Conservation (phyloP, 148 eudicot species). For the Oxyria digyna region DNA sequence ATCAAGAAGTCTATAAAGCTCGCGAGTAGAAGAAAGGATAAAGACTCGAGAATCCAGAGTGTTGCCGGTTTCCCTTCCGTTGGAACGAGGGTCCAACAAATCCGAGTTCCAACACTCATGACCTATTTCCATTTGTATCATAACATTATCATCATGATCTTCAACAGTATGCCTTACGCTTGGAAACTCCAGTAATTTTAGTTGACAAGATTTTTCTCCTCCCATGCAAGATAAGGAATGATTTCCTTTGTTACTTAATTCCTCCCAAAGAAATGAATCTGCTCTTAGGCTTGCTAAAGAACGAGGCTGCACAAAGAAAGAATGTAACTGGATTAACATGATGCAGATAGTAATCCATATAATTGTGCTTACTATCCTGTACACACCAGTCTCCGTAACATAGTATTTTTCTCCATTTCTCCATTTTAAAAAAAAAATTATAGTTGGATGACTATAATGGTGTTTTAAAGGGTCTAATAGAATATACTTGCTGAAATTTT, state of each 20-base stretch:
- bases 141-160: conserved; percentile 5
- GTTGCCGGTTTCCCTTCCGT: too few relatives aligned
- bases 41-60: too few relatives aligned
- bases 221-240: conserved; percentile 15
- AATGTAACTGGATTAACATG: conserved; percentile 2
- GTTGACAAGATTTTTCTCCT: conserved; percentile 16
- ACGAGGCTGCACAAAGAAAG: conserved; percentile 13
- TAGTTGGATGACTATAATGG: neutral
- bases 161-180: conserved; percentile 6
- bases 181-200: conserved; percentile 15
- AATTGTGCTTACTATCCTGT: neutral
- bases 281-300: conserved; percentile 15
- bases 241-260: conserved; percentile 10
- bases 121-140: conserved; percentile 15
- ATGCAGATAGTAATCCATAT: conserved; percentile 5
- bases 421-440: neutral
- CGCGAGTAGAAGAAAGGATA: too few relatives aligned
- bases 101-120: too few relatives aligned
- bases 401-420: neutral
- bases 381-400: neutral
- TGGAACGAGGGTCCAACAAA: too few relatives aligned
- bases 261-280: conserved; percentile 12
- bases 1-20: too few relatives aligned
- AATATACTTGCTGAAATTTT: neutral
- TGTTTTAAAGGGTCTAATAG: neutral